Evolutionary conservation across 768 basidiomycete species (phyloP).

Genomic region (Agrocybe pediades): DNA sequence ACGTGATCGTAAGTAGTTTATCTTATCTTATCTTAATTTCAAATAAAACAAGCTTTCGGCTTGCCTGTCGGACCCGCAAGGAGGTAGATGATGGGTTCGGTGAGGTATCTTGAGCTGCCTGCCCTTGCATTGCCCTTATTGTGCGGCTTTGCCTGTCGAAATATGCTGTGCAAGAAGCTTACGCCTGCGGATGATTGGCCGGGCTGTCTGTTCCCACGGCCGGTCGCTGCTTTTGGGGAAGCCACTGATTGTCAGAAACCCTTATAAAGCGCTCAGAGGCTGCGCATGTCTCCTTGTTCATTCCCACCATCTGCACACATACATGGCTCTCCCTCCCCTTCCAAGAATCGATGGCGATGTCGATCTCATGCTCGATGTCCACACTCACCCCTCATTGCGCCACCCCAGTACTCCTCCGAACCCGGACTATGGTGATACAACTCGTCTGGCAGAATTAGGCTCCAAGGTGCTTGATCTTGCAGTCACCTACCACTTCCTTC

Average conservation of each 20-base stretch:
- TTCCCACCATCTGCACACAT: constrained; percentile 8
- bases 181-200: too few species aligned
- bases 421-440: constrained; percentile 57
- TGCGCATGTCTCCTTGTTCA: constrained; percentile 11
- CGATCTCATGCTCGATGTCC: constrained; percentile 59
- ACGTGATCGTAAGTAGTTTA: constrained; percentile 11
- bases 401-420: constrained; percentile 26
- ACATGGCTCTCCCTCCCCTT: constrained; percentile 40
- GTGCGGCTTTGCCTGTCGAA: too few species aligned
- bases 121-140: too few species aligned
- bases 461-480: constrained; percentile 50
- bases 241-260: too few species aligned
- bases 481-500: constrained; percentile 52
- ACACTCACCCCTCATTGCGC: constrained; percentile 48
- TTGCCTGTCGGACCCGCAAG: too few species aligned
- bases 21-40: constrained; percentile 7
- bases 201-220: too few species aligned
- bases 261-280: constrained; percentile 20
- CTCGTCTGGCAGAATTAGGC: constrained; percentile 64
- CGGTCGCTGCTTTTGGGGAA: too few species aligned
- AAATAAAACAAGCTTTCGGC: neutral
- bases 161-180: too few species aligned
- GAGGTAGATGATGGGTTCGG: too few species aligned
- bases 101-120: too few species aligned
- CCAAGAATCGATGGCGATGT: constrained; percentile 58